Percentiles rank a stretch among this genome's conserved stretches.
Conservation (phyloP, 2,329 filamentous ascomycete species). For the Clathrospora elynae region DNA sequence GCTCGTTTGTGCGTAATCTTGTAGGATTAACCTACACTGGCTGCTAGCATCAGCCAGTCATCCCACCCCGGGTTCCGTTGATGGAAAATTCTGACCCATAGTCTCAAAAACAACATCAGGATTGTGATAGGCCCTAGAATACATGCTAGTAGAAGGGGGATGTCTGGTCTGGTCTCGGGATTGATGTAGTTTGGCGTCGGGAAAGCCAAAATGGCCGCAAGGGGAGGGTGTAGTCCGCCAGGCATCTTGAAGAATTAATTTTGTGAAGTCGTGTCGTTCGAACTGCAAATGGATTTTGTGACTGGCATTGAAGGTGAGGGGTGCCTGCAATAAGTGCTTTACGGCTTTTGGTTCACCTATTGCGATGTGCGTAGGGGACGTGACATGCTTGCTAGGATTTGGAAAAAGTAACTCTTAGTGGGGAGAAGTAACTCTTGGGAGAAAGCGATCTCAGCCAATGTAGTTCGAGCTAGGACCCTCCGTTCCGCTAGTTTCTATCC, state of each 20-base stretch:
- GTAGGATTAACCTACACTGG: slow-evolving; percentile 23
- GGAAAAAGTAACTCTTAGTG: too few species aligned
- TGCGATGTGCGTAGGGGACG: slow-evolving; percentile 9
- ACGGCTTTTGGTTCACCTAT: too few species aligned
- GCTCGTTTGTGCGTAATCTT: neutral
- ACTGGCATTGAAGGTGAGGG: slow-evolving; percentile 12
- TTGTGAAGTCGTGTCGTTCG: neutral
- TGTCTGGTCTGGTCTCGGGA: slow-evolving; percentile 29
- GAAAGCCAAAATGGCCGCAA: slow-evolving; percentile 33
- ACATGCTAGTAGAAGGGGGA: slow-evolving; percentile 24
- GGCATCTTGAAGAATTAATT: slow-evolving; percentile 28
- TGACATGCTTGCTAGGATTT: neutral
- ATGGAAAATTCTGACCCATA: slow-evolving; percentile 38
- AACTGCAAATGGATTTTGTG: neutral
- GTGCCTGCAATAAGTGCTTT: slow-evolving; percentile 31
- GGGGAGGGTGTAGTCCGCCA: slow-evolving; percentile 36
- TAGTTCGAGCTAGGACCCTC: too few species aligned
- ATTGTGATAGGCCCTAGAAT: slow-evolving; percentile 32
- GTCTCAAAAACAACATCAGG: slow-evolving; percentile 27
- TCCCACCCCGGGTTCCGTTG: slow-evolving; percentile 36
- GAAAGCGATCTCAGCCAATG: too few species aligned
- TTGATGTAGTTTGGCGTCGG: slow-evolving; percentile 33
- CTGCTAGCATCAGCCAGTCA: slow-evolving; percentile 39
- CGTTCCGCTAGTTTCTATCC: too few species aligned
- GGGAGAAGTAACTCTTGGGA: too few species aligned